Conservation (phyloP, 23 red algal species). For the Chondrus crispus region DNA sequence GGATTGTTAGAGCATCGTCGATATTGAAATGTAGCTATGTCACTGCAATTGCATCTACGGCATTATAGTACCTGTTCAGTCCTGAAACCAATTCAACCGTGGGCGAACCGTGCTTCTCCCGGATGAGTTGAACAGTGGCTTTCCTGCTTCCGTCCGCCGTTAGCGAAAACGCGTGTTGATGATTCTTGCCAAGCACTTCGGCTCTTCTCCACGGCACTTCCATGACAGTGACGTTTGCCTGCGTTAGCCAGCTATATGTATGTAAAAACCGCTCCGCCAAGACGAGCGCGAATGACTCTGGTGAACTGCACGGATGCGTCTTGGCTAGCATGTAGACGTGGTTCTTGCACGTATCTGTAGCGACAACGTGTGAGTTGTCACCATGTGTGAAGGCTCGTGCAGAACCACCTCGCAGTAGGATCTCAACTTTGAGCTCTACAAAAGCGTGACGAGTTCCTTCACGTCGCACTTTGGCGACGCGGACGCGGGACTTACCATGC, state of each 20-base stretch:
- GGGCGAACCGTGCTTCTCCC: too few species aligned
- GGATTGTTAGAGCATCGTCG: neutral
- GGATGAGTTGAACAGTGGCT: neutral
- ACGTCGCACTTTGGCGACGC: constrained; percentile 66
- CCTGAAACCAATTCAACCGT: too few species aligned
- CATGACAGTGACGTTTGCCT: neutral
- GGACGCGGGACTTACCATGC: constrained; percentile 78
- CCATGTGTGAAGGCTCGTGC: constrained; percentile 55
- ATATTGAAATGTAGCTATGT: neutral
- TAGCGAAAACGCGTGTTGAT: constrained; percentile 66
- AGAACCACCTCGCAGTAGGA: constrained; percentile 74
- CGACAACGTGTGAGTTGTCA: constrained; percentile 74
- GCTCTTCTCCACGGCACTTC: constrained; percentile 61
- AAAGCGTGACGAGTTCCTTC: constrained; percentile 15
- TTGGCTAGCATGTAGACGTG: constrained; percentile 74
- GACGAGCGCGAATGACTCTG: constrained; percentile 65
- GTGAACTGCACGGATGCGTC: constrained; percentile 20
- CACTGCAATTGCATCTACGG: too few species aligned
- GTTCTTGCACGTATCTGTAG: constrained; percentile 91
- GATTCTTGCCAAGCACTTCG: neutral
- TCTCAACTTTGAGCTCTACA: constrained; percentile 45
- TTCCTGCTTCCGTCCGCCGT: constrained; percentile 15
- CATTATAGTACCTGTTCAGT: too few species aligned
- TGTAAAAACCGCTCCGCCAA: constrained; percentile 55
- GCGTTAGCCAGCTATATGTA: constrained; percentile 36